Evolutionary conservation across 495 filamentous ascomycete species (phyloP).

Genomic region (Talaromyces liani): DNA sequence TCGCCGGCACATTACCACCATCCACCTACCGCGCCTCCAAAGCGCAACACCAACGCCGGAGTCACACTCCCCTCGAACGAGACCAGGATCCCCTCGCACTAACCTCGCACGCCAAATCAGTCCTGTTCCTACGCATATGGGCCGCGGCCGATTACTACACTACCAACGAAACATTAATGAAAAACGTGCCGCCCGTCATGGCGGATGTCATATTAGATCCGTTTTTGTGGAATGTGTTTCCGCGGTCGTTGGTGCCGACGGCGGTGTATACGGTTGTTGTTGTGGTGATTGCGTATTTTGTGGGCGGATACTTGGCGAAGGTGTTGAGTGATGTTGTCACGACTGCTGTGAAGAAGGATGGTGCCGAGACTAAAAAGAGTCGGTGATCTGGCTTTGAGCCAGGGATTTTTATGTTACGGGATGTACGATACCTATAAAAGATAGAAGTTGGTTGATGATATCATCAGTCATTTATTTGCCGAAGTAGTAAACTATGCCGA

Average conservation of each 20-base stretch:
- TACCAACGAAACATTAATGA: constrained; percentile 65
- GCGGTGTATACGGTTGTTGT: constrained; percentile 52
- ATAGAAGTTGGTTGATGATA: neutral
- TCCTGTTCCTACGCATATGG: constrained; percentile 70
- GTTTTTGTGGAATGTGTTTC: constrained; percentile 64
- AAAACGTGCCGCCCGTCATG: constrained; percentile 59
- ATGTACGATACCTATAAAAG: neutral
- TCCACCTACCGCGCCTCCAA: neutral
- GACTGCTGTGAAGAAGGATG: neutral
- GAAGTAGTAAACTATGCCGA: neutral
- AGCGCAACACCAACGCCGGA: neutral
- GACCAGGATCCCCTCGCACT: neutral
- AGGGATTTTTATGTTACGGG: neutral
- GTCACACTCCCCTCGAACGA: neutral
- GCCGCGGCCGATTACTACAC: constrained; percentile 82
- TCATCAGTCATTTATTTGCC: neutral
- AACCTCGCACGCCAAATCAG: constrained; percentile 36
- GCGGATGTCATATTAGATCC: constrained; percentile 90
- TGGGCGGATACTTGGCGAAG: constrained; percentile 24
- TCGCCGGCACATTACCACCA: constrained; percentile 15
- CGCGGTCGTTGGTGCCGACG: constrained; percentile 61
- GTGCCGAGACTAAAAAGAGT: neutral
- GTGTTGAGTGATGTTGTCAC: neutral
- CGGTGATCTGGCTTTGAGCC: neutral
- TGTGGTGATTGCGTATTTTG: constrained; percentile 41